phyloP scores from a whole-genome alignment of 2,329 filamentous ascomycete species.

The Talaromyces amestolkiae region DNA sequence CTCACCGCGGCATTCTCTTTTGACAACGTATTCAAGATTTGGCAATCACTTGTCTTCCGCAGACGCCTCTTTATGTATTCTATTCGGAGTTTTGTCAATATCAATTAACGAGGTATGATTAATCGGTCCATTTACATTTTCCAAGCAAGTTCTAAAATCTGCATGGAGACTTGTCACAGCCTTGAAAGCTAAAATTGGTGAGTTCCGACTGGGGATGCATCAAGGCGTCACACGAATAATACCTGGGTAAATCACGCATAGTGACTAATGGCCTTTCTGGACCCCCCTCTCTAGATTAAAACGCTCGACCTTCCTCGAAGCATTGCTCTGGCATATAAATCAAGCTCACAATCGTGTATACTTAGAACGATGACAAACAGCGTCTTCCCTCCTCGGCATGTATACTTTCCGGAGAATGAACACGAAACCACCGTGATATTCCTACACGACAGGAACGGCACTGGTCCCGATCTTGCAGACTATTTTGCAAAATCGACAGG shows the following conservation, averaged over 20 bases:
- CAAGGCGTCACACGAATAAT: background rate
- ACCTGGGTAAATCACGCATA: background rate
- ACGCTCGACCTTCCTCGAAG: background rate
- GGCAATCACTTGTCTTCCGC: background rate
- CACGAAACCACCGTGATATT: slow-evolving; percentile 20
- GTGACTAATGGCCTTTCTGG: background rate
- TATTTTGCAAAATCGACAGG: slow-evolving; percentile 9
- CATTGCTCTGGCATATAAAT: background rate
- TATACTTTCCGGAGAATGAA: slow-evolving; percentile 17
- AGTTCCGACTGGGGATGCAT: background rate
- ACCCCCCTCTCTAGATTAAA: background rate
- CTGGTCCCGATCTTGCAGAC: slow-evolving; percentile 18
- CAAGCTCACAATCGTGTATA: background rate
- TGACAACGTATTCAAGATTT: background rate
- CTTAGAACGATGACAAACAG: slow-evolving; percentile 3
- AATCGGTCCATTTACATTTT: background rate
- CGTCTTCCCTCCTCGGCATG: slow-evolving; percentile 18
- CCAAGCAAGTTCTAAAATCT: background rate
- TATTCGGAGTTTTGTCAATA: background rate
- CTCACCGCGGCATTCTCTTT: background rate
- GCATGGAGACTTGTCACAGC: background rate
- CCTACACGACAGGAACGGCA: slow-evolving; percentile 20
- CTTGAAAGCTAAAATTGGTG: background rate
- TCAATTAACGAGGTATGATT: background rate
- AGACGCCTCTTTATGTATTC: background rate